Base-by-base conservation (phyloP, 2,329 filamentous ascomycete species). In the Phaeosphaeria sp. region DNA sequence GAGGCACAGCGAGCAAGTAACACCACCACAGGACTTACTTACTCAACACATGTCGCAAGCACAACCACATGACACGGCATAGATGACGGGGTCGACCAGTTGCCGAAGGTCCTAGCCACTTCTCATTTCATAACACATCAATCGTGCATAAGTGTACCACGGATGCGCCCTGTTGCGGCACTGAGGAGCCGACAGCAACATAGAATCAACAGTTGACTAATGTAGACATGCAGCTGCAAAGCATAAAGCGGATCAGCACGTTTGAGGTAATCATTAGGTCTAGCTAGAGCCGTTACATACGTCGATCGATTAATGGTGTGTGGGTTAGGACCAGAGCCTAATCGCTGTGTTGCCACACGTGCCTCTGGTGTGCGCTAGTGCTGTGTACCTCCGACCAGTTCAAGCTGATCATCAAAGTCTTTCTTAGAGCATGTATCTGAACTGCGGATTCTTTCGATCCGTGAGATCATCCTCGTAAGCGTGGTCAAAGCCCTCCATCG, bases 391-490 rank as follows among this genome's bases (percentile, higher is more conserved):
- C n/a, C n/a, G 41, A 21, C 6, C 41, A 11, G n/a, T 20, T 20
- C 41, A 43, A 43, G 30, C 3, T 15, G 30, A 36, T 15, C 30
- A 7, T 36, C n/a, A n/a, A 39, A 9, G 11, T 25, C 11, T 23
- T 33, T 3, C 17, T 47, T 27, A 66, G 3, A 67, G 55, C 10
- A 55, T 67, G 25, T 67, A 69, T 30, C 66, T 52, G 47, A 69
- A 69, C 36, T 67, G 66, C 10, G 65, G 62, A 18, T 65, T 67
- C 59, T 65, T 62, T 42, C 60, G 46, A 63, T 84, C 82, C 5
- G 82, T 84, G 43, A 83, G 71, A 59, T 84, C 82, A 66, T 85
- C 82, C 50, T 84, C 80, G 55, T 82, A 84, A 0, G 82, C 82
- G 64, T 84, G 78, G 46, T 84, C 83, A 47, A 79, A 85, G 1